phyloP scores from a whole-genome alignment of 768 basidiomycete genomes.

The Amanita rubescens region DNA sequence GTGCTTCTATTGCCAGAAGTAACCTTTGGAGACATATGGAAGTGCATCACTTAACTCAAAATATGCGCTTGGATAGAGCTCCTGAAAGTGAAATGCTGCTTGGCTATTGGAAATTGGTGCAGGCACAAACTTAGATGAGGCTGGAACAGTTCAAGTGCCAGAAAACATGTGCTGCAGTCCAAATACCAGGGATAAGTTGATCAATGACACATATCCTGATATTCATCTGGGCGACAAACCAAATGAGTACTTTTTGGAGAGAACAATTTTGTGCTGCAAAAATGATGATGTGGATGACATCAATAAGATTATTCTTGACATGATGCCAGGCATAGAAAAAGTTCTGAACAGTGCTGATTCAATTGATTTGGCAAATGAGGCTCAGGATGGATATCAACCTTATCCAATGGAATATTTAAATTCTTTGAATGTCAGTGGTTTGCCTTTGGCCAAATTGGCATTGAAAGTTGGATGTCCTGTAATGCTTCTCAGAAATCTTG shows the following conservation, averaged over 20 bases:
- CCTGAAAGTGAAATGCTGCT: constrained; percentile 20
- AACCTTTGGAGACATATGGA: constrained; percentile 28
- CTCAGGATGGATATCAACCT: constrained; percentile 17
- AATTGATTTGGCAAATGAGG: constrained; percentile 11
- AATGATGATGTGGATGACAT: constrained; percentile 27
- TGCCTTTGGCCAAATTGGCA: constrained; percentile 30
- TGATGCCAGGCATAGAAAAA: constrained; percentile 6
- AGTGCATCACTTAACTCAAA: constrained; percentile 26
- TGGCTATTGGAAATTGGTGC: constrained; percentile 29
- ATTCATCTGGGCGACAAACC: constrained; percentile 1
- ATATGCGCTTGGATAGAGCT: constrained; percentile 33
- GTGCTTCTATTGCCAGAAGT: constrained; percentile 27
- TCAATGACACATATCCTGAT: constrained; percentile 18
- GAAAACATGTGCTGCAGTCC: constrained; percentile 2
- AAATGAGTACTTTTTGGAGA: constrained; percentile 23
- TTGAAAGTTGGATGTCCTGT: constrained; percentile 28
- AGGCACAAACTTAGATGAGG: constrained; percentile 6
- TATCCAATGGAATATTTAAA: constrained; percentile 32
- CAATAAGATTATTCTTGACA: constrained; percentile 16
- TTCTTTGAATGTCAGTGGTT: constrained; percentile 26
- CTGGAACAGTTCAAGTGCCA: not conserved
- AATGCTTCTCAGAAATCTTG: constrained; percentile 38
- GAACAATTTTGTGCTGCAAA: constrained; percentile 25
- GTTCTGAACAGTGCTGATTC: constrained; percentile 23
- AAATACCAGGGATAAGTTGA: constrained; percentile 22